Evolutionary conservation across 2,329 filamentous ascomycete genomes (phyloP).

Genomic region (Alternaria arborescens): DNA sequence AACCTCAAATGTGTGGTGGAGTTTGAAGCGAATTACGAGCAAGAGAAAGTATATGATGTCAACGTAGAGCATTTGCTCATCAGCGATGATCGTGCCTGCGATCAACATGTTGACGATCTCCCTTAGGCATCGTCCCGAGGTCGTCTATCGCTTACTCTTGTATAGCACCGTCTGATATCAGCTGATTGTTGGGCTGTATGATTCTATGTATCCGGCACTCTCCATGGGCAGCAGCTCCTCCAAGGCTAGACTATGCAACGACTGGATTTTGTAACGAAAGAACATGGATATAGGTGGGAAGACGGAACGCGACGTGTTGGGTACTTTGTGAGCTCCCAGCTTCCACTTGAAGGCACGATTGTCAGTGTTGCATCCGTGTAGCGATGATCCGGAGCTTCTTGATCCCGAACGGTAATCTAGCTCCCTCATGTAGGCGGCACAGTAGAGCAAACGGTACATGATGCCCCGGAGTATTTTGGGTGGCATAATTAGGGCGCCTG

Average conservation of each 20-base stretch:
- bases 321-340: not conserved
- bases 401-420: not conserved
- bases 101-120: not conserved
- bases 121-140: not conserved
- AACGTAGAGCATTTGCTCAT: not conserved
- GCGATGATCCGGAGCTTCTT: not conserved
- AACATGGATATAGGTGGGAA: not conserved
- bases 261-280: not conserved
- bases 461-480: not conserved
- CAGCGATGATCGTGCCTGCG: not conserved
- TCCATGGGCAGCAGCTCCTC: not conserved
- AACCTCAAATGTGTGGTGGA: not conserved
- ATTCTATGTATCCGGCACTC: not conserved
- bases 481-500: not conserved
- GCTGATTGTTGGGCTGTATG: constrained; percentile 1
- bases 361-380: not conserved
- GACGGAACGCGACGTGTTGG: not conserved
- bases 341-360: constrained; percentile 1
- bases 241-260: not conserved
- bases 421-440: not conserved
- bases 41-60: not conserved
- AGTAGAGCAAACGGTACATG: not conserved
- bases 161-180: not conserved
- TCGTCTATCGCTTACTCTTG: not conserved
- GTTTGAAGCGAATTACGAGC: not conserved